Evolutionary conservation across 768 basidiomycete genomes (phyloP).

Genomic region (Pisolithus orientalis): DNA sequence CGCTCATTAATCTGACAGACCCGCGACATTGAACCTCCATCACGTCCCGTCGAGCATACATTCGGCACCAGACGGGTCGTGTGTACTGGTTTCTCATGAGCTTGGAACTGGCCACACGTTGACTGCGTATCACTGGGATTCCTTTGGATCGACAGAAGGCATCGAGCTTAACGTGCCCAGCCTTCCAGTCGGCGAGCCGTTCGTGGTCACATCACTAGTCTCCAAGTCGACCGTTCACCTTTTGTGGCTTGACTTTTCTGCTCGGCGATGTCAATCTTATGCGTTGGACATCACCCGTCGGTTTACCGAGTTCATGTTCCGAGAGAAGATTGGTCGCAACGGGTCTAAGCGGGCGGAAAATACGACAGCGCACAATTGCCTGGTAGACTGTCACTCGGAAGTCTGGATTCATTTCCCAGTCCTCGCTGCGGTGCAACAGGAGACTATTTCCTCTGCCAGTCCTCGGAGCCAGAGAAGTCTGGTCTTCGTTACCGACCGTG

Average conservation of each 20-base stretch:
- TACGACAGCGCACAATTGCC: constrained; percentile 35
- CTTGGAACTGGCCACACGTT: constrained; percentile 12
- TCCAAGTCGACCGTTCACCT: constrained; percentile 35
- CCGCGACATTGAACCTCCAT: constrained; percentile 33
- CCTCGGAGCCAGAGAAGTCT: constrained; percentile 26
- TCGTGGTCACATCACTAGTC: constrained; percentile 38
- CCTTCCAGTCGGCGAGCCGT: constrained; percentile 11
- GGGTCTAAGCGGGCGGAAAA: constrained; percentile 3
- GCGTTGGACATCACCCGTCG: constrained; percentile 45
- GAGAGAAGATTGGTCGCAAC: constrained; percentile 29
- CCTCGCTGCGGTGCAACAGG: constrained; percentile 37
- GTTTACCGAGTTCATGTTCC: constrained; percentile 48
- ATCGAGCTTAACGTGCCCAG: constrained; percentile 27
- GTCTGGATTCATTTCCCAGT: constrained; percentile 54
- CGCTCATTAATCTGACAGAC: constrained; percentile 22
- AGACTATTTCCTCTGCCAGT: constrained; percentile 29
- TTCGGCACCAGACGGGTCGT: constrained; percentile 45
- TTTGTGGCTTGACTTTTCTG: constrained; percentile 29
- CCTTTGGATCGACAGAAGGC: constrained; percentile 43
- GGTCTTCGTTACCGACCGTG: constrained; percentile 33
- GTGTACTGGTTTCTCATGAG: constrained; percentile 30
- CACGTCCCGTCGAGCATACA: constrained; percentile 24
- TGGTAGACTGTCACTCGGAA: constrained; percentile 44
- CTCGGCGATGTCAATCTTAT: constrained; percentile 31
- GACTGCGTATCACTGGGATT: constrained; percentile 43